Base-by-base conservation (phyloP, 371 early-diverging fungal species). In the Paraphysoderma sedebokerense region DNA sequence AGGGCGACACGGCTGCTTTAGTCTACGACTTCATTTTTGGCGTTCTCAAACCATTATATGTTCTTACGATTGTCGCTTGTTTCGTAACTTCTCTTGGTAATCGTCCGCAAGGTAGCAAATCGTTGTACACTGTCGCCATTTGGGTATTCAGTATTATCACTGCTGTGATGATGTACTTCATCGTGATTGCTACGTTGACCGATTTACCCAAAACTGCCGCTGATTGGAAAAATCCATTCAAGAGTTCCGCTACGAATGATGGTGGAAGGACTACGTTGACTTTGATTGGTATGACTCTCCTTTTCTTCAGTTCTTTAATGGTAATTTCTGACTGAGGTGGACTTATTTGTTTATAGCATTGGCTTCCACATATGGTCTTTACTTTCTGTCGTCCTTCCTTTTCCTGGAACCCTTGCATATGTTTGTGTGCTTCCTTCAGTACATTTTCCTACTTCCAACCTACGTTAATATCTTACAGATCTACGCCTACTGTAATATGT, bases 21-120 rank as follows among this genome's bases (percentile, higher is more conserved):
- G n/a, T n/a, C n/a, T 27, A 3, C 8, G n/a, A 4, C 8, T 15
- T 28, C 2, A n/a, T 46, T 13, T 70, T 74, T 49, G 60, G 50
- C 12, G 55, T 74, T 3, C 51, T 79, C 5, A 62, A 65, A 13
- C 71, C 72, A 45, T 53, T 79, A 37, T 85, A 87, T 56, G 60
- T 81, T 34, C 57, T 74, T 17, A 50, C 81, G 24, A 59, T 87
- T 47, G 62, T 79, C 30, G 57, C 65, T 4, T 62, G 74, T 36
- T 81, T 85, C 53, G 62, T 85, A 41, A 62, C 72, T 47, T 57
- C 82, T 9, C 66, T 87, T 61, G 87, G 87, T 31, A 87, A 85
- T 53, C 66, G 85, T 29, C 87, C 85, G 26, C 82, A 83, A 61
- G 42, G 84, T 38, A 75, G 74, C 20, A 68, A 72, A 52, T 70